Percentiles rank a stretch among this genome's conserved stretches.
phyloP scores from a whole-genome alignment of 257 asterid genomes.

The Solanum ossicruentum region DNA sequence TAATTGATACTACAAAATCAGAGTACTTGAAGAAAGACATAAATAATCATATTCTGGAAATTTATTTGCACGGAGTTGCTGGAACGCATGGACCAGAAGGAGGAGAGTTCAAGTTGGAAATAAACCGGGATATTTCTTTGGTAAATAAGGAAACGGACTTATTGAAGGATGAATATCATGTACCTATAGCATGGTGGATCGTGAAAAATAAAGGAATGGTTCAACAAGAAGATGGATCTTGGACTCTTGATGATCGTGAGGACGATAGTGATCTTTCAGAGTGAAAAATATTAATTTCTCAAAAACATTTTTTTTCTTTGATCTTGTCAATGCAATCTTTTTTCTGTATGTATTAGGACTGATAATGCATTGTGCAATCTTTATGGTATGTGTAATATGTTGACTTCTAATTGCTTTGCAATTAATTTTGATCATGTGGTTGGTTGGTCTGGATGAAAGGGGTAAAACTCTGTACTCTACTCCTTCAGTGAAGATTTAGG shows the following conservation, averaged over 20 bases:
- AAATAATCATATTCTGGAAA: slow-evolving; percentile 37
- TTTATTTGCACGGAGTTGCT: slow-evolving; percentile 35
- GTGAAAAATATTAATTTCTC: background rate
- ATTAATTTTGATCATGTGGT: background rate
- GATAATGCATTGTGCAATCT: background rate
- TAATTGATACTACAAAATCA: slow-evolving; percentile 43
- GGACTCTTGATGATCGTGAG: slow-evolving; percentile 20
- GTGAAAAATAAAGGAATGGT: slow-evolving; percentile 32
- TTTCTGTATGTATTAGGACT: background rate
- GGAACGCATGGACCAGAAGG: slow-evolving; percentile 18
- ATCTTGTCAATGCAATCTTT: background rate
- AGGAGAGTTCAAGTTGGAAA: slow-evolving; percentile 8
- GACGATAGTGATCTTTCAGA: background rate
- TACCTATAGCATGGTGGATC: slow-evolving; percentile 35
- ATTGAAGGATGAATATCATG: slow-evolving; percentile 15
- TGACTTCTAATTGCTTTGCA: background rate
- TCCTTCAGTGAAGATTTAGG: background rate
- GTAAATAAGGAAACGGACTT: slow-evolving; percentile 18
- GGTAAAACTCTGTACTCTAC: background rate
- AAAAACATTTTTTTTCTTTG: background rate
- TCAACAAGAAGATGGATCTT: slow-evolving; percentile 17
- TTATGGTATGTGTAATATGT: background rate
- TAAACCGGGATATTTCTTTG: slow-evolving; percentile 21
- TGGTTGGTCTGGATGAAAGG: background rate
- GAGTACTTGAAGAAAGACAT: slow-evolving; percentile 17